Evolutionary conservation across 768 basidiomycete genomes (phyloP), one percentile per base, ranked within the genome.

Genomic region (Kockovaella imperatae): DNA sequence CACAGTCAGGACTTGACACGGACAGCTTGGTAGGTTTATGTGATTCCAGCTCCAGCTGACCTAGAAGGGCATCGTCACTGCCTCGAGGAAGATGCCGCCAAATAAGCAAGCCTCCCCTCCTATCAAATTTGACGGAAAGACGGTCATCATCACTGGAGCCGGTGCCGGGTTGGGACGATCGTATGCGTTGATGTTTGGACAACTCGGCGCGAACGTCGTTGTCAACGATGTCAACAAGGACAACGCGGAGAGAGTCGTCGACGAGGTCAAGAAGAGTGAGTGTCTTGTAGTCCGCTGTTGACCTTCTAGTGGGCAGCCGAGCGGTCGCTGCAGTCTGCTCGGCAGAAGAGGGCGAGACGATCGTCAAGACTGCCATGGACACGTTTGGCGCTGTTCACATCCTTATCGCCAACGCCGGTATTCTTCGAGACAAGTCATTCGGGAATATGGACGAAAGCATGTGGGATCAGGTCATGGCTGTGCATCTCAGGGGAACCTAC

Each of bases 141-240:
- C 89, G 10, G 86, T 86, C 50, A 82, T 99, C 60, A 78, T 97
- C 58, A 97, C 95, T 2, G 95, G 93, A 31, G 87, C 90, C 5
- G 93, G 93, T 34, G 87, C 85, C 23, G 95, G 93, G 44, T 81
- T 99, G 25, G 95, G 95, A 15, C 82, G 95, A 24, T 79, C 80
- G 1, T 95, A 97, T 65, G 86, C 95, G 0, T 77, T 84, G 35
- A 86, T 96, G 86, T 97, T 84, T 64, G 86, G 79, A 21, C 81
- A 79, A 45, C 80, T 91, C 7, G 93, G 95, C n/a, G 93, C 89
- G 8, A 95, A 95, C 60, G 86, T 99, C 26, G 86, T 97, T 36
- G 81, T 97, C 35, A 99, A 97, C 68, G 95, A 99, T 62, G 83
- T 96, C 39, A 88, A 78, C 67, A 84, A 83, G 64, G 86, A 89